Evolutionary conservation across 495 filamentous ascomycete species (phyloP).

Genomic region (Opeltia flavorubescens): DNA sequence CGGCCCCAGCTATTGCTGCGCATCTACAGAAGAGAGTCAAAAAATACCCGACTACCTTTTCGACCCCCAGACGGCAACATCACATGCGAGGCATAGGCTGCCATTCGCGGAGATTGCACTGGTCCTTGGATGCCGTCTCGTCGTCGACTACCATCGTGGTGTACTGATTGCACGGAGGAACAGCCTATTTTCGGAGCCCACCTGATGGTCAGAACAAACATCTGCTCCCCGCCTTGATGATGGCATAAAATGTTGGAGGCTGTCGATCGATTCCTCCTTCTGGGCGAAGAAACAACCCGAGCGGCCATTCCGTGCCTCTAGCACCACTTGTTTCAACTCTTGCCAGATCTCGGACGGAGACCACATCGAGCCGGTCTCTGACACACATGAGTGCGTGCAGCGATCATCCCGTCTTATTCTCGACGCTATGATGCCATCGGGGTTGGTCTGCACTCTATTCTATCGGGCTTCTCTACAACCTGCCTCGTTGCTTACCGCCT

Average conservation of each 20-base stretch:
- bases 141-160: background rate
- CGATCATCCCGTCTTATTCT: background rate
- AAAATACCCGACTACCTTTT: background rate
- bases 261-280: background rate
- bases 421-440: background rate
- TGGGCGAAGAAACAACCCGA: background rate
- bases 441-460: too few relatives aligned
- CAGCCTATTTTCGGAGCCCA: too few relatives aligned
- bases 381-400: background rate
- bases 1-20: background rate
- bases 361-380: background rate
- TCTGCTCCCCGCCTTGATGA: background rate
- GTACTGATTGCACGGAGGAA: background rate
- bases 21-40: background rate
- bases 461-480: too few relatives aligned
- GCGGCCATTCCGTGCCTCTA: background rate
- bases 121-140: background rate
- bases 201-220: background rate
- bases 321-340: background rate
- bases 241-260: background rate
- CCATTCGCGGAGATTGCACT: background rate
- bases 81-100: background rate
- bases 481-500: background rate
- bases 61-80: background rate
- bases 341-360: background rate